Conservation (phyloP, 768 basidiomycete genomes). For the Rhizopogon roseolus region DNA sequence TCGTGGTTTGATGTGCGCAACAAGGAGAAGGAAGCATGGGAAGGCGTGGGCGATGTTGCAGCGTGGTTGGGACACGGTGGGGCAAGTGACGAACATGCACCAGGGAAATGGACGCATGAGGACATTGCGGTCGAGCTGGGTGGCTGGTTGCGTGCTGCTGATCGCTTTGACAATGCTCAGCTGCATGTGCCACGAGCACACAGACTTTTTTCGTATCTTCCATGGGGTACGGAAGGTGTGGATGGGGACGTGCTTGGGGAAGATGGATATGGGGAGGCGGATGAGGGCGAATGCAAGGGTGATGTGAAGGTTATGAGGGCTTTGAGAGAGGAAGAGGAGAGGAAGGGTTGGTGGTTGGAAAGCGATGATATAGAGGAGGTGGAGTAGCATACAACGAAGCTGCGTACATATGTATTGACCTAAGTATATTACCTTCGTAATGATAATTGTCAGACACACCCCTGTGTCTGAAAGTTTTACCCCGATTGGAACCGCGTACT, state of each 20-base stretch:
- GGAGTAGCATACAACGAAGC: constrained; percentile 6
- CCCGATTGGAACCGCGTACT: no score
- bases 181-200: constrained; percentile 31
- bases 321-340: constrained; percentile 23
- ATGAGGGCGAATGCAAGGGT: constrained; percentile 22
- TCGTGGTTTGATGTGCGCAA: constrained; percentile 69
- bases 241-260: constrained; percentile 21
- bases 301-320: constrained; percentile 24
- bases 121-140: constrained; percentile 57
- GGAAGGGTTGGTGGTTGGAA: constrained; percentile 39
- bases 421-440: not conserved
- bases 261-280: constrained; percentile 22
- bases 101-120: constrained; percentile 45
- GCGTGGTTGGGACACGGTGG: constrained; percentile 48
- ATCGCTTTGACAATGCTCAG: constrained; percentile 11
- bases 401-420: not conserved
- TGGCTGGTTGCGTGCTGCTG: constrained; percentile 49
- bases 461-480: no score
- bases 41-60: constrained; percentile 47
- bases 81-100: constrained; percentile 5
- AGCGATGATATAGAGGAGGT: constrained; percentile 54
- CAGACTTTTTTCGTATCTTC: constrained; percentile 46
- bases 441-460: not conserved
- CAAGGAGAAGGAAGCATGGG: constrained; percentile 56
- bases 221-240: constrained; percentile 33